These are phyloP conservation scores for Cichorium intybus DNA, from an alignment of 140 eudicot species.

Conservation along the genomic window DNA sequence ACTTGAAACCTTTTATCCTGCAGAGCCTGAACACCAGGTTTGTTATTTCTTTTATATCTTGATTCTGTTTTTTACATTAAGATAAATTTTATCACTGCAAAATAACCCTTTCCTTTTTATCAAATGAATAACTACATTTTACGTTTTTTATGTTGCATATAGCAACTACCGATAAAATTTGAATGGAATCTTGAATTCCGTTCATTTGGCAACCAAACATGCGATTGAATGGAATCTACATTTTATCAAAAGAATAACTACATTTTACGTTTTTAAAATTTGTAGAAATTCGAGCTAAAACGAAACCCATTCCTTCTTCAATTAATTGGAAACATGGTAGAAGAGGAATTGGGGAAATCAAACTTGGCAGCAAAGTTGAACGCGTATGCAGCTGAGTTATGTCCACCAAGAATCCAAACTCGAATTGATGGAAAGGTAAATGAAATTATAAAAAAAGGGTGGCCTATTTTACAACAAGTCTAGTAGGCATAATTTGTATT, in stretches of 20 bases:
- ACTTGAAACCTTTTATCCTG: constrained; percentile 71
- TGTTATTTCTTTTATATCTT: constrained; percentile 2
- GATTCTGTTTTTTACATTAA: neutral
- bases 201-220: too few species aligned
- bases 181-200: too few species aligned
- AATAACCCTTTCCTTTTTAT: neutral
- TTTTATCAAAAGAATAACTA: neutral
- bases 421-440: constrained; percentile 72
- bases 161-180: too few species aligned
- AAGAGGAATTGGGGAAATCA: constrained; percentile 82
- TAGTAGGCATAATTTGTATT: constrained; percentile 21
- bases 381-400: constrained; percentile 90
- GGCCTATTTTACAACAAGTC: constrained; percentile 78
- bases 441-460: constrained; percentile 73
- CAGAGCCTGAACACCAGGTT: constrained; percentile 98
- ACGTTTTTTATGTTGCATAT: too few species aligned
- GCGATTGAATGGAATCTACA: too few species aligned
- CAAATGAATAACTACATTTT: neutral
- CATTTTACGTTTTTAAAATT: constrained; percentile 3
- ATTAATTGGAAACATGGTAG: constrained; percentile 81
- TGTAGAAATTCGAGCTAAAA: constrained; percentile 93
- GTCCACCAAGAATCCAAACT: constrained; percentile 68
- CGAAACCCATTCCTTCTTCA: constrained; percentile 83
- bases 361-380: constrained; percentile 77
- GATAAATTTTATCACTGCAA: neutral